These are phyloP conservation scores for Cruciata laevipes DNA, from an alignment of 257 asterid genomes.

Conservation along the genomic window DNA sequence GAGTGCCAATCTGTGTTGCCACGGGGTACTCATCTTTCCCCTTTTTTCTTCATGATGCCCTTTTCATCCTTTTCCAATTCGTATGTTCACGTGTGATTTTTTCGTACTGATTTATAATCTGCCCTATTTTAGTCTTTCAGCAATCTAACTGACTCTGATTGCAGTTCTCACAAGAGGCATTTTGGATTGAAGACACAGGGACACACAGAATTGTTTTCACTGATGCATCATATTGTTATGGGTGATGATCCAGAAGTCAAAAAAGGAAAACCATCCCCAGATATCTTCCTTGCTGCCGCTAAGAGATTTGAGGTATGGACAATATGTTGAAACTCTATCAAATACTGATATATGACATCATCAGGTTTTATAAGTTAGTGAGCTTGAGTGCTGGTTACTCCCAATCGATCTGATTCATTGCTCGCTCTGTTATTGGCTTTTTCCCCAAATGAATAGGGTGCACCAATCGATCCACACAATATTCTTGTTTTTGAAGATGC, in stretches of 20 bases:
- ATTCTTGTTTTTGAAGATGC: conserved; percentile 96
- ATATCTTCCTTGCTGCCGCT: conserved; percentile 83
- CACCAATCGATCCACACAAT: conserved; percentile 51
- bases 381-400: not conserved
- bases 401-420: not conserved
- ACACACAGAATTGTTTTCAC: conserved; percentile 64
- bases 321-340: conserved; percentile 5
- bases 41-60: not conserved
- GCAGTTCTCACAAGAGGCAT: conserved; percentile 82
- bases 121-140: conserved; percentile 5
- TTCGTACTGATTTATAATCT: not conserved
- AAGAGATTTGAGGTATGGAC: conserved; percentile 83
- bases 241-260: conserved; percentile 98
- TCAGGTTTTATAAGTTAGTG: not conserved
- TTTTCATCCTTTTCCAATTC: not conserved
- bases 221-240: conserved; percentile 84
- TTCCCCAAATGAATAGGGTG: conserved; percentile 46
- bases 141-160: conserved; percentile 18
- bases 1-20: conserved; percentile 86
- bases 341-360: not conserved
- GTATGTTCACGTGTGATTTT: not conserved
- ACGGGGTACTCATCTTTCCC: conserved; percentile 52
- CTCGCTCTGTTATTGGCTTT: conserved; percentile 6
- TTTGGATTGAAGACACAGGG: conserved; percentile 83
- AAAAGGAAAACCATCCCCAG: conserved; percentile 96